Base-by-base conservation (phyloP, 148 eudicot genomes). In the Cornus controversa region DNA sequence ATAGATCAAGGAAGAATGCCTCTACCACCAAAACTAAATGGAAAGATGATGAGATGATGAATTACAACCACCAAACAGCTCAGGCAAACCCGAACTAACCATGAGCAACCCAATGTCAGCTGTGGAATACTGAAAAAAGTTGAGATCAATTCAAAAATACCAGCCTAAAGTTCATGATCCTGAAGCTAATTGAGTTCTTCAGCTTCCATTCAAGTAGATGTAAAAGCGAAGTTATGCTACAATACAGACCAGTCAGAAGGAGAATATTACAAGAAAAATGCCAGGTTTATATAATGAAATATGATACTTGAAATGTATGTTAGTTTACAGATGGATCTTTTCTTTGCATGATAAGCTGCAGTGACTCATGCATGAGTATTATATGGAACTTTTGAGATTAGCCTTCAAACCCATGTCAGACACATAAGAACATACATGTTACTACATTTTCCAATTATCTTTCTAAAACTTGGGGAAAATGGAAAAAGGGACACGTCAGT, bases 251-350 rank as follows among this genome's bases (percentile, higher is more conserved):
- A 60, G 24, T 31, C 13, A 22, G 22, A 0, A 60, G 24, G 20
- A 60, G 20, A 60, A 50, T 50, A 11, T 11, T 16, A 60, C 18
- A 60, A 20, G 24, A 57, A 50, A 60, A 60, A 60, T 18, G 23
- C 20, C 6, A 22, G 0, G 23, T 20, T 6, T 20, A 57, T 18
- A 18, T 57, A 57, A 57, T 57, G n/a, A n/a, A n/a, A n/a, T n/a
- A n/a, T n/a, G n/a, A n/a, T n/a, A n/a, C n/a, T n/a, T n/a, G n/a
- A n/a, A n/a, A n/a, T n/a, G 14, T 42, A 67, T 18, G 45, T 34
- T 67, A 67, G 18, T 67, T 67, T 67, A 67, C 47, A 67, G 70
- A n/a, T n/a, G n/a, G n/a, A n/a, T n/a, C n/a, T n/a, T n/a, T n/a
- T n/a, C n/a, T n/a, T n/a, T n/a, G n/a, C n/a, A n/a, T n/a, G n/a